These are phyloP conservation scores for Pecoramyces ruminantium DNA, from an alignment of 192 early-diverging fungal genomes.

Conservation along the genomic window DNA sequence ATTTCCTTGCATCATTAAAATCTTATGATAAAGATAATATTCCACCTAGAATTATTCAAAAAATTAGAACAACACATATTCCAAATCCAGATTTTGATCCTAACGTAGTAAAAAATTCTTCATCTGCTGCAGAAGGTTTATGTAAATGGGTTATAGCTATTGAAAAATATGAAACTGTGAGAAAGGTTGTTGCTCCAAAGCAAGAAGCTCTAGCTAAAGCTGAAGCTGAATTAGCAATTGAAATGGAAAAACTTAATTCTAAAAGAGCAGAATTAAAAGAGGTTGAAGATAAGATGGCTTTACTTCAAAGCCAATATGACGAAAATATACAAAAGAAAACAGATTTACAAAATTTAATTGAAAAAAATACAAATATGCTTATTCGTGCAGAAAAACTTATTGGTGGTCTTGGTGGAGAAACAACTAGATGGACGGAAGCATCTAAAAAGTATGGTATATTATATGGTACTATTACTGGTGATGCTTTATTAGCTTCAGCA, in stretches of 20 bases:
- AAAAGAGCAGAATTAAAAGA: conserved; percentile 33
- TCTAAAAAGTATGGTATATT: not conserved
- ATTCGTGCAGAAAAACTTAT: conserved; percentile 38
- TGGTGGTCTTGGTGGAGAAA: conserved; percentile 39
- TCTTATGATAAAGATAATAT: conserved; percentile 46
- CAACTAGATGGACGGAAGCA: conserved; percentile 38
- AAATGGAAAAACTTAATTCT: conserved; percentile 32
- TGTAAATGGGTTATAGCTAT: conserved; percentile 44
- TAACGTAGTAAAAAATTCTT: conserved; percentile 39
- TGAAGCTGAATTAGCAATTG: conserved; percentile 34
- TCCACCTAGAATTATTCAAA: conserved; percentile 31
- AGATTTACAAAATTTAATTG: conserved; percentile 24
- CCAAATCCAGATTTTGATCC: conserved; percentile 47
- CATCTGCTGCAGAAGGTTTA: conserved; percentile 39
- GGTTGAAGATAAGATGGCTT: conserved; percentile 18
- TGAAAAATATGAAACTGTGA: conserved; percentile 41
- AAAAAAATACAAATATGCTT: conserved; percentile 39
- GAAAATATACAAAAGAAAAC: not conserved
- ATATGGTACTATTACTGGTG: conserved; percentile 20
- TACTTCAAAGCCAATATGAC: conserved; percentile 30
- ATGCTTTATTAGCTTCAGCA: conserved; percentile 33
- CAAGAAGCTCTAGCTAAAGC: conserved; percentile 33
- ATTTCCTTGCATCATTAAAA: conserved; percentile 32
- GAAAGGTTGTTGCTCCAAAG: conserved; percentile 40
- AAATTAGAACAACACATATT: conserved; percentile 31